Evolutionary conservation across 2,329 filamentous ascomycete genomes (phyloP).

Genomic region (Dactylellina haptotyla): DNA sequence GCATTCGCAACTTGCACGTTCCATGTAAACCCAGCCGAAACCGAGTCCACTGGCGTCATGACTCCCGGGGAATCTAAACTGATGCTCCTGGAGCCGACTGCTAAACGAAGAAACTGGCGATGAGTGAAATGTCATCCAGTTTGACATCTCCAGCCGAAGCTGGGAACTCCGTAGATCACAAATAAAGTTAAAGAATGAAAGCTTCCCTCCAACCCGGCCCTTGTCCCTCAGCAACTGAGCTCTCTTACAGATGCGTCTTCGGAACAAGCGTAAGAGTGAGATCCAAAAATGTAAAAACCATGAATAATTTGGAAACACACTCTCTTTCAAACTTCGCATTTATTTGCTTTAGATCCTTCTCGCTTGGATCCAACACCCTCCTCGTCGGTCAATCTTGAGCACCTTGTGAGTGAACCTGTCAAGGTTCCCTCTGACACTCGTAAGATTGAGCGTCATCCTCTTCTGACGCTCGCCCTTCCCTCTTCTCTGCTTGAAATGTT

Average conservation of each 20-base stretch:
- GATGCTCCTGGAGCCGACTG: slow-evolving; percentile 11
- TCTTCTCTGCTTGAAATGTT: slow-evolving; percentile 10
- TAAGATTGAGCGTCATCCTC: slow-evolving; percentile 46
- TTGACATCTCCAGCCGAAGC: slow-evolving; percentile 2
- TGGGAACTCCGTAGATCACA: not conserved
- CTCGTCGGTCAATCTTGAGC: slow-evolving; percentile 24
- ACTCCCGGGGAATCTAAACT: too few species aligned
- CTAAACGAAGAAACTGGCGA: slow-evolving; percentile 15
- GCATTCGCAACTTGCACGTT: slow-evolving; percentile 24
- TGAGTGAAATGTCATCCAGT: not conserved
- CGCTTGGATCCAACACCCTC: slow-evolving; percentile 10
- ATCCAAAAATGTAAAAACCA: not conserved
- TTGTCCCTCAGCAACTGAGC: slow-evolving; percentile 31
- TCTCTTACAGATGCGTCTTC: slow-evolving; percentile 32
- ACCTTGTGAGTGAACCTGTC: slow-evolving; percentile 24
- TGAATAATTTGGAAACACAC: not conserved
- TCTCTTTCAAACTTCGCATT: slow-evolving; percentile 26
- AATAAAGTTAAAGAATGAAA: slow-evolving; percentile 23
- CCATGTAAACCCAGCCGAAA: slow-evolving; percentile 31
- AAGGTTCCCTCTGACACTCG: not conserved
- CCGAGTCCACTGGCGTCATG: slow-evolving; percentile 5
- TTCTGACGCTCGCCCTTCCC: slow-evolving; percentile 19
- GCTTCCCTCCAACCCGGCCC: slow-evolving; percentile 43
- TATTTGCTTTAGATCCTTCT: slow-evolving; percentile 7
- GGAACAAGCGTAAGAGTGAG: slow-evolving; percentile 11